A percentile compares a stretch with the other conserved stretches of the same genome.
These are phyloP conservation scores for Brasenia schreberi DNA, from an alignment of 164 flowering plant genomes.

Conservation along the genomic window DNA sequence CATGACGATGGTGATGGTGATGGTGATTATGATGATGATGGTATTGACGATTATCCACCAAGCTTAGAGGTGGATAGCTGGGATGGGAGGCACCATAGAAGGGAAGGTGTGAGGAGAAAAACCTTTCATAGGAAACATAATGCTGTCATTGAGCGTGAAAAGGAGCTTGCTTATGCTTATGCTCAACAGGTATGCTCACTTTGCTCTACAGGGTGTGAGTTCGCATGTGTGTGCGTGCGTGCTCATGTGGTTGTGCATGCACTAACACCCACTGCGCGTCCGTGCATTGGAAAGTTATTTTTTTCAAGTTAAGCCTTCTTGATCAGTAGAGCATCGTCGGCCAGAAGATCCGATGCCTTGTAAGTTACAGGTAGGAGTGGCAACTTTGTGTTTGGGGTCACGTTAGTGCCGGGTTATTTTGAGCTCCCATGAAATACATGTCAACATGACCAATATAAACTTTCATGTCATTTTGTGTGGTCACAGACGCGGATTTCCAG, in stretches of 20 bases:
- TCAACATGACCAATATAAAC: no score
- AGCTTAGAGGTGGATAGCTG: constrained; percentile 15
- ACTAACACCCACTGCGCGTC: neutral
- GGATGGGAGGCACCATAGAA: constrained; percentile 27
- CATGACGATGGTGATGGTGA: constrained; percentile 9
- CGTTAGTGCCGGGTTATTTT: no score
- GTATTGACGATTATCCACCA: neutral
- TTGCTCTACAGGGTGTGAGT: neutral
- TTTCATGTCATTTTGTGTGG: no score
- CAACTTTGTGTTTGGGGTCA: no score
- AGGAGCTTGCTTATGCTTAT: constrained; percentile 84
- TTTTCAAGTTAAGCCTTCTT: neutral
- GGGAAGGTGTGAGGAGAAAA: constrained; percentile 24
- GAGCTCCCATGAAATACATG: no score
- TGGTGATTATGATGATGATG: neutral
- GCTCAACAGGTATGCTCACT: constrained; percentile 37
- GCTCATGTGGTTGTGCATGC: neutral
- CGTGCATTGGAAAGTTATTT: no score
- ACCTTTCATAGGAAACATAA: constrained; percentile 34
- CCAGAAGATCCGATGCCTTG: neutral
- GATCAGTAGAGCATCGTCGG: neutral
- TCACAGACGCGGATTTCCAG: no score
- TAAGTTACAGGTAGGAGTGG: neutral
- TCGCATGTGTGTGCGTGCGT: neutral
- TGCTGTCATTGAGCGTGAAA: constrained; percentile 46